A percentile compares a stretch with the other conserved stretches of the same genome.
Conservation (phyloP, 345 rosid species). For the Eucalyptus cloeziana region DNA sequence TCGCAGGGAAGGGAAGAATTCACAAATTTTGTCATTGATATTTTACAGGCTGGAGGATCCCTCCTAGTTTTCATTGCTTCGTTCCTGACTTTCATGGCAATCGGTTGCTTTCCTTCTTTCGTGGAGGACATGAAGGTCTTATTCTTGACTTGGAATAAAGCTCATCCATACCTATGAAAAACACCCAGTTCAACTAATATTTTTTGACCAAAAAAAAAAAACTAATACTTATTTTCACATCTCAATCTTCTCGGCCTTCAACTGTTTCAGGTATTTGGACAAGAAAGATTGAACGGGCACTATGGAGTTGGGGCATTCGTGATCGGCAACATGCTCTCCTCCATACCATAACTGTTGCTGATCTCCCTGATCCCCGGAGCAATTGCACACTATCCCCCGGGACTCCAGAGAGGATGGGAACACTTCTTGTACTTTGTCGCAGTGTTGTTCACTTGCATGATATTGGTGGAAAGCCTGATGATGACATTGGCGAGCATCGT, state of each 20-base stretch:
- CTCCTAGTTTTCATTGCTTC: not conserved
- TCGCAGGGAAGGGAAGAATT: not conserved
- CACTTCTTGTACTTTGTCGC: not conserved
- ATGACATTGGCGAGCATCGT: not conserved
- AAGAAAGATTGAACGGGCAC: slow-evolving; percentile 1
- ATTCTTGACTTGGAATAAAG: not conserved
- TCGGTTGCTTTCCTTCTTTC: slow-evolving; percentile 4
- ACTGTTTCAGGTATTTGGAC: slow-evolving; percentile 4
- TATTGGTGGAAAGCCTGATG: not conserved
- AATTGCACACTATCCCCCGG: not conserved
- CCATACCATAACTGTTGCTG: not conserved
- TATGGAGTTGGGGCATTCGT: not conserved
- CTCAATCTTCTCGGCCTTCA: not conserved
- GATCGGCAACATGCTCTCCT: not conserved
- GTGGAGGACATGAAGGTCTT: not conserved
- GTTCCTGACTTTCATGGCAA: not conserved
- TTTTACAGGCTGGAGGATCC: not conserved
- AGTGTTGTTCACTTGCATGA: not conserved
- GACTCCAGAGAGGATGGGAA: not conserved
- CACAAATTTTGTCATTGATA: not conserved
- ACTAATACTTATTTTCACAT: not conserved
- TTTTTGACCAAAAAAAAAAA: too few species aligned
- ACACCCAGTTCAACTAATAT: too few species aligned
- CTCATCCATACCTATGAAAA: not conserved
- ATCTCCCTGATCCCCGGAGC: not conserved